Base-by-base conservation (phyloP, 768 basidiomycete species). In the Jaapia argillacea region DNA sequence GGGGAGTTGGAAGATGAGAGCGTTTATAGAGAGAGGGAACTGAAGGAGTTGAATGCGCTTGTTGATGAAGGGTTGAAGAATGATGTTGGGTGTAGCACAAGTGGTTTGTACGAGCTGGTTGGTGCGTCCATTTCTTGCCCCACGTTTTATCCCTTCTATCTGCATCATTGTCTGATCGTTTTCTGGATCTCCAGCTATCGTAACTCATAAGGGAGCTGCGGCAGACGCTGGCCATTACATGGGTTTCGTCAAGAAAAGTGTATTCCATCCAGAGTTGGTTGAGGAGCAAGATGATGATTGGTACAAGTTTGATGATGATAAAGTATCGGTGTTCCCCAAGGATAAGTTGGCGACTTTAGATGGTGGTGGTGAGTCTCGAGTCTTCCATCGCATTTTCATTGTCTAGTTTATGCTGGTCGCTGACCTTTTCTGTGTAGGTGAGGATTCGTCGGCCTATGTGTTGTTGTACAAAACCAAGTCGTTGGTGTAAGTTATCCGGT, bases 231-330 rank as follows among this genome's bases (percentile, higher is more conserved):
- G 93, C 2, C 94, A 98, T 63, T 98, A 98, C 57, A 92, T 97
- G 20, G 91, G 80, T 1, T 97, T 84, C 64, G 85, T 84, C 23
- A 85, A 86, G 65, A 87, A 84, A 67, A 75, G 73, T 50, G 74
- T 74, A 16, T 78, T 86, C 65, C 74, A 78, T 45, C 44, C 45
- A 13, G 13, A 25, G 41, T 66, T 66, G 37, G 21, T 51, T 27
- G 56, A 74, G 31, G 78, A 81, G 39, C 77, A 79, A 36, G 80
- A 88, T 40, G 82, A 85, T 48, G 84, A 85, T 56, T 87, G 94
- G 94, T 88, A 85, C 67, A 94, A 93, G 65, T 97, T 93, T 55
- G 94, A 97, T 54, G 92, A 97, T 52, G 90, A 94, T 50, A 94
- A 90, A 64, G 93, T 89, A 28, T 83, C 88, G 14, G 51, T 81